Evolutionary conservation across 208 protist species (phyloP).

Genomic region (Trypanosoma avium): DNA sequence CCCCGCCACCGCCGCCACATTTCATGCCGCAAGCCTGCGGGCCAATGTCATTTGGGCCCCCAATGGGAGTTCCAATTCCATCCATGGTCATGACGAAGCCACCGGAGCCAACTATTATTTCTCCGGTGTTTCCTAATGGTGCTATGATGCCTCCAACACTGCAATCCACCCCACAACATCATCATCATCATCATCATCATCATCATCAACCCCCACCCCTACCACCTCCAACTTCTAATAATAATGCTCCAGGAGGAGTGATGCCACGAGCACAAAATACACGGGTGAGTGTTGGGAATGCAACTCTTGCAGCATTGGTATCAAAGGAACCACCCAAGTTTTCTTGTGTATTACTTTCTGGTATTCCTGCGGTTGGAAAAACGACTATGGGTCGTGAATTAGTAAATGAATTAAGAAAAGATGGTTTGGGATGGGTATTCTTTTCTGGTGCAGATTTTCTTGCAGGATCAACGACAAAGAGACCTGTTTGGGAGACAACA

Average conservation of each 20-base stretch:
- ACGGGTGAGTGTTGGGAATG: conserved; percentile 74
- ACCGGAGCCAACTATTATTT: conserved; percentile 10
- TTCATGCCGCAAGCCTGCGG: conserved; percentile 15
- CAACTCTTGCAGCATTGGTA: conserved; percentile 56
- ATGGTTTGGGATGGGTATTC: conserved; percentile 81
- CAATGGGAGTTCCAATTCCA: conserved; percentile 21
- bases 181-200: background rate
- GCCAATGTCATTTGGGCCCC: background rate
- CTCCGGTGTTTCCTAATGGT: too few species aligned
- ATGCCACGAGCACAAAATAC: conserved; percentile 18
- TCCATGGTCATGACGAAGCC: conserved; percentile 38
- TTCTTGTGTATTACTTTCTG: conserved; percentile 80
- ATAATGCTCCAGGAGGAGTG: background rate
- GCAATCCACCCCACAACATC: conserved; percentile 7
- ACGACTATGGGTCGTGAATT: conserved; percentile 74
- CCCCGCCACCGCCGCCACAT: conserved; percentile 15
- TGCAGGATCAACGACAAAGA: conserved; percentile 32
- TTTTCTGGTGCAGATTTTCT: conserved; percentile 86
- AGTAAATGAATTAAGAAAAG: conserved; percentile 65
- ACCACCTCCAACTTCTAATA: background rate
- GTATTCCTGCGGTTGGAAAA: conserved; percentile 76
- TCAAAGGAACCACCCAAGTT: conserved; percentile 88
- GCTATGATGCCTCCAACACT: background rate
- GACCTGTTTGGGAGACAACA: conserved; percentile 71
- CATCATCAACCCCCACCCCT: conserved; percentile 10